Evolutionary conservation across 2,329 filamentous ascomycete genomes (phyloP).

Genomic region (Shiraia bambusicola): DNA sequence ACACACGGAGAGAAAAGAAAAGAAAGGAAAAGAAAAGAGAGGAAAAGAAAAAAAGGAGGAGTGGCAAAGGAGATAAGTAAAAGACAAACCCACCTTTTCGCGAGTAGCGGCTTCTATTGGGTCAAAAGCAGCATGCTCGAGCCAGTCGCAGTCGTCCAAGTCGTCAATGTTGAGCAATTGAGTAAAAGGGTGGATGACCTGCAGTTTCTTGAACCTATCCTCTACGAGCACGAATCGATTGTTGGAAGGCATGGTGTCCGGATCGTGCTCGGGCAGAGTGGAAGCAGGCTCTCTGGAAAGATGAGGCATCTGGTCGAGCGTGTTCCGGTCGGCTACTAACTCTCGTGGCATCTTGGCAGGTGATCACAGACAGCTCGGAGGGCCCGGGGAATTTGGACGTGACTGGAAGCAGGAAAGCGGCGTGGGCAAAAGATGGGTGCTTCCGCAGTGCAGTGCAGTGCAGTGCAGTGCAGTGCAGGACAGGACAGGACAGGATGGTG

Average conservation of each 20-base stretch:
- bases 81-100: slow-evolving; percentile 58
- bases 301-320: slow-evolving; percentile 40
- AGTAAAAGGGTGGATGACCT: slow-evolving; percentile 71
- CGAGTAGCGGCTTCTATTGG: slow-evolving; percentile 57
- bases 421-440: slow-evolving; percentile 1
- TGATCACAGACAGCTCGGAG: too few species aligned
- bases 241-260: slow-evolving; percentile 26
- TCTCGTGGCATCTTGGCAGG: slow-evolving; percentile 47
- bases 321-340: slow-evolving; percentile 41
- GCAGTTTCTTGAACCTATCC: slow-evolving; percentile 42
- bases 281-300: slow-evolving; percentile 37
- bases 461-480: too few species aligned
- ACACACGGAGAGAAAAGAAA: too few species aligned
- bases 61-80: background rate
- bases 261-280: slow-evolving; percentile 15
- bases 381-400: too few species aligned
- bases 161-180: slow-evolving; percentile 70
- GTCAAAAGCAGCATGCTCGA: slow-evolving; percentile 62
- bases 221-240: slow-evolving; percentile 25
- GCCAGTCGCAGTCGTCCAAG: slow-evolving; percentile 60
- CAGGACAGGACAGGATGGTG: too few species aligned
- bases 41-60: slow-evolving; percentile 4
- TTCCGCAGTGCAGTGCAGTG: background rate
- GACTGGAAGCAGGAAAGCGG: slow-evolving; percentile 1
- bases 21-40: too few species aligned